Percentiles rank a stretch among this genome's conserved stretches.
phyloP scores from a whole-genome alignment of 1,139 yeast genomes.

The Candida sojae region DNA sequence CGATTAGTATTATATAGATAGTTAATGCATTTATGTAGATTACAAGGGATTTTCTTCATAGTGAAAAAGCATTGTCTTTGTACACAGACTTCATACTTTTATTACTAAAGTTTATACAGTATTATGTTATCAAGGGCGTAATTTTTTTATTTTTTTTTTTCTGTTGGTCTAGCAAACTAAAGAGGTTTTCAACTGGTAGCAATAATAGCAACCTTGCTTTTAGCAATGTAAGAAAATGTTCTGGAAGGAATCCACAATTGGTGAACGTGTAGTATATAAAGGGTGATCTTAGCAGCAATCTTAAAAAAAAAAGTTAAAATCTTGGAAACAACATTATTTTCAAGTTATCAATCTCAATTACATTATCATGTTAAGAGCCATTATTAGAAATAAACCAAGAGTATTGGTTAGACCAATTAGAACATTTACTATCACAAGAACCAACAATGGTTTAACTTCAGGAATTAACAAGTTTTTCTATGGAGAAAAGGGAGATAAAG shows the following conservation, averaged over 20 bases:
- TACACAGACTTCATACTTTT: too few relatives aligned
- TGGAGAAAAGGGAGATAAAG: slow-evolving; percentile 11
- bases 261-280: not conserved
- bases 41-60: not conserved
- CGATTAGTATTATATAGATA: slow-evolving; percentile 10
- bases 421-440: not conserved
- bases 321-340: not conserved
- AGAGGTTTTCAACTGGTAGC: not conserved
- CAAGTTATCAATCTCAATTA: not conserved
- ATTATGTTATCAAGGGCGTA: not conserved
- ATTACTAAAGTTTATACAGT: too few relatives aligned
- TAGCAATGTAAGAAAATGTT: not conserved
- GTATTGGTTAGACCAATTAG: not conserved
- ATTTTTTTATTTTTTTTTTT: not conserved
- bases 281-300: not conserved
- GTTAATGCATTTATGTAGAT: not conserved
- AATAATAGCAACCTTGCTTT: not conserved
- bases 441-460: not conserved
- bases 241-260: not conserved
- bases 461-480: slow-evolving; percentile 5
- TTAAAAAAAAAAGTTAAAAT: not conserved
- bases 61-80: too few relatives aligned
- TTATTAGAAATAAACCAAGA: not conserved
- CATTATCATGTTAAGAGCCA: slow-evolving; percentile 1
- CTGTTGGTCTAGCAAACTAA: not conserved